A percentile compares a stretch with the other conserved stretches of the same genome.
Evolutionary conservation across 116 monocot species (phyloP).

Genomic region (Trichopus zeylanicus): DNA sequence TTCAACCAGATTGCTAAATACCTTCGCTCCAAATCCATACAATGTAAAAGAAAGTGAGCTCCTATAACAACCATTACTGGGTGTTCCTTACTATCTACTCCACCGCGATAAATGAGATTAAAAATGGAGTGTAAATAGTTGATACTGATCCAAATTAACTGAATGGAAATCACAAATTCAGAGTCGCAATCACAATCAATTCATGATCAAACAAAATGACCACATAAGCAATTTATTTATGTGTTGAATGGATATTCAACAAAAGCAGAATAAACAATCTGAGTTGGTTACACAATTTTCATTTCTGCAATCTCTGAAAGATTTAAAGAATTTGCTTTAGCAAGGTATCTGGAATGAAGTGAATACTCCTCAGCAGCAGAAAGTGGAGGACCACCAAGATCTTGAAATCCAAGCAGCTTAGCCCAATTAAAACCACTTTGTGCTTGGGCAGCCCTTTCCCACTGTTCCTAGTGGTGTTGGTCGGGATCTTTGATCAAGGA

Average conservation of each 20-base stretch:
- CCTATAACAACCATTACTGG: conserved; percentile 97
- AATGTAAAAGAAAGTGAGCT: conserved; percentile 93
- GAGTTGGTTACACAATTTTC: conserved; percentile 85
- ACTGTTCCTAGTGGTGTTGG: conserved; percentile 72
- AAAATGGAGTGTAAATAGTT: too few relatives aligned
- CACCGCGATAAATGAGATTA: conserved; percentile 83
- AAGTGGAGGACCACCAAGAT: conserved; percentile 89
- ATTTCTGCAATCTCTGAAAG: conserved; percentile 96
- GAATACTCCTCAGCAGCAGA: conserved; percentile 95
- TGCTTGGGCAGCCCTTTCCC: conserved; percentile 68
- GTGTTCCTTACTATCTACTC: conserved; percentile 80
- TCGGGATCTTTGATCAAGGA: conserved; percentile 74
- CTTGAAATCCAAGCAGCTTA: conserved; percentile 87
- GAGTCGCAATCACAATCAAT: neutral
- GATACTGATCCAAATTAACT: neutral
- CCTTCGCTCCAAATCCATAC: conserved; percentile 97
- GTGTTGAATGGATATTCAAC: neutral
- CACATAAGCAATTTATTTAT: neutral
- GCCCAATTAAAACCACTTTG: conserved; percentile 79
- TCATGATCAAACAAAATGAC: too few relatives aligned
- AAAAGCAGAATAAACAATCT: neutral
- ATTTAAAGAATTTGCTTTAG: conserved; percentile 94
- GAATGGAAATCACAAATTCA: neutral
- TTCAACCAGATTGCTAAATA: conserved; percentile 17
- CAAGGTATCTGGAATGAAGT: conserved; percentile 94